Evolutionary conservation across 805 yeast species (phyloP).

Genomic region (Kazachstania viticola): DNA sequence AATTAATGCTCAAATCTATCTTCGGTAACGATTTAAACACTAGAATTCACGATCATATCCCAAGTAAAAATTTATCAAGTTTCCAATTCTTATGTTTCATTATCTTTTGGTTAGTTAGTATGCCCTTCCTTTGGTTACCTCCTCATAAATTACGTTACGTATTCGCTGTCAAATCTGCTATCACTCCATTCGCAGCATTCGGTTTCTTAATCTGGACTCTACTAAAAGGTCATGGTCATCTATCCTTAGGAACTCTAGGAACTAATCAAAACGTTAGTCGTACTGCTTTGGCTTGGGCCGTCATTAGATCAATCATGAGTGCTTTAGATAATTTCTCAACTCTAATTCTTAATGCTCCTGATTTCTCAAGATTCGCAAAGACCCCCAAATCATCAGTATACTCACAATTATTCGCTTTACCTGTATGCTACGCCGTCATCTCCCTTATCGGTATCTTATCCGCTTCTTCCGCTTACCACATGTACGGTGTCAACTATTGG

Average conservation of each 20-base stretch:
- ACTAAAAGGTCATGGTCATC: constrained; percentile 59
- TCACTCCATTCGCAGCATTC: constrained; percentile 76
- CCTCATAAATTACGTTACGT: constrained; percentile 78
- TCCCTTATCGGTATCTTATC: constrained; percentile 78
- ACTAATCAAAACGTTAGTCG: constrained; percentile 22
- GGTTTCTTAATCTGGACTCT: constrained; percentile 79
- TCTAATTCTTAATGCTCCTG: constrained; percentile 80
- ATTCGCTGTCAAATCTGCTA: constrained; percentile 68
- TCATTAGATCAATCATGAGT: constrained; percentile 66
- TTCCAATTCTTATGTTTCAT: constrained; percentile 68
- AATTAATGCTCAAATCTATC: constrained; percentile 64
- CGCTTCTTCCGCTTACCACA: constrained; percentile 59
- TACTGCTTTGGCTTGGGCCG: constrained; percentile 71
- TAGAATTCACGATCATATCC: constrained; percentile 53
- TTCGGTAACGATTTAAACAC: constrained; percentile 57
- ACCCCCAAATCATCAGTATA: constrained; percentile 39
- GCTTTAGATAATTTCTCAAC: constrained; percentile 81
- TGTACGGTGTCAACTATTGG: constrained; percentile 70
- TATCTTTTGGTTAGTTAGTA: constrained; percentile 65
- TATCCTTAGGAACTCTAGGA: constrained; percentile 19
- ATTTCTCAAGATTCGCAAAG: constrained; percentile 73
- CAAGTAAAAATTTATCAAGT: constrained; percentile 49
- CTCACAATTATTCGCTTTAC: constrained; percentile 57
- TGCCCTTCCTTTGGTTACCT: constrained; percentile 74
- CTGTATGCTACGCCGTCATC: constrained; percentile 67